Percentiles rank a stretch among this genome's conserved stretches.
Conservation (phyloP, 1,284 basidiomycete species). For the Sphagnurus paluster region DNA sequence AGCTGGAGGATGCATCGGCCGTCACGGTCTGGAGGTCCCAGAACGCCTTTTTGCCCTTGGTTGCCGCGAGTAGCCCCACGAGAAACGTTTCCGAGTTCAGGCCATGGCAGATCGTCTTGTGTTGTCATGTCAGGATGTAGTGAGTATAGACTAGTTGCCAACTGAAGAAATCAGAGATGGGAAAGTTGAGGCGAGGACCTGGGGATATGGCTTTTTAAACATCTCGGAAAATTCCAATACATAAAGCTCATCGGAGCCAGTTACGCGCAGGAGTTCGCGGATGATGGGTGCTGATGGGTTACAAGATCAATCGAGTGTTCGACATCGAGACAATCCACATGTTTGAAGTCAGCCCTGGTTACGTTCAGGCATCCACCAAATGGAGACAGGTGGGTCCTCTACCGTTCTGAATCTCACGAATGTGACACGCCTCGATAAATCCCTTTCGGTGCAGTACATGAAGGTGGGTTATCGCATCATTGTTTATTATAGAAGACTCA, state of each 20-base stretch:
- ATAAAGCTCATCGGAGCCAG: conserved; percentile 14
- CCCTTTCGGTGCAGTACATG: conserved; percentile 1
- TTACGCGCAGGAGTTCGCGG: conserved; percentile 7
- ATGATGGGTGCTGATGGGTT: conserved; percentile 17
- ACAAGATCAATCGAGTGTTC: conserved; percentile 24
- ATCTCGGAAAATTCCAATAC: conserved; percentile 17
- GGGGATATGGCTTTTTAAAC: conserved; percentile 19
- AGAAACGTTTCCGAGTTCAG: conserved; percentile 79
- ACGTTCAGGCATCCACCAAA: conserved; percentile 18
- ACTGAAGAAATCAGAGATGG: conserved; percentile 24
- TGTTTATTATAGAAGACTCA: conserved; percentile 5
- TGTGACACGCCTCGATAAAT: conserved; percentile 10
- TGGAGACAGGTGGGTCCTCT: conserved; percentile 17
- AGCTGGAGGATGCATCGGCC: conserved; percentile 72
- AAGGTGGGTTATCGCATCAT: conserved; percentile 12
- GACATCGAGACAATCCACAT: conserved; percentile 32
- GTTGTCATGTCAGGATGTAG: conserved; percentile 46
- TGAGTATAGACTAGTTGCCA: conserved; percentile 21
- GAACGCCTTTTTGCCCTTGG: conserved; percentile 77
- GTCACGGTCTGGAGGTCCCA: conserved; percentile 65
- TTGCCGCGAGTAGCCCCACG: conserved; percentile 80
- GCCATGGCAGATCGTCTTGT: conserved; percentile 79
- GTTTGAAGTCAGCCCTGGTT: conserved; percentile 28
- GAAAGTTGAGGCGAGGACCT: conserved; percentile 17
- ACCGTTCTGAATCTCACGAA: conserved; percentile 13